phyloP scores from a whole-genome alignment of 306 rosid species.

The peach (Prunus persica) region Prunus_persica_NCBIv2 NC_034016.1:11736501-11737000 shows the following conservation, averaged over 20 bases:
- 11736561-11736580: constrained; percentile 1
- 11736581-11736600: not conserved
- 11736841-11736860: constrained; percentile 59
- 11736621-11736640: not conserved
- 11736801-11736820: constrained; percentile 65
- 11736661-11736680: not conserved
- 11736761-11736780: not conserved
- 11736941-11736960: constrained; percentile 37
- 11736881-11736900: constrained; percentile 45
- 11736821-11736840: constrained; percentile 72
- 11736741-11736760: not conserved
- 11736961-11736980: constrained; percentile 46
- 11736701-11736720: not conserved
- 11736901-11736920: constrained; percentile 64
- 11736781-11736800: constrained; percentile 60
- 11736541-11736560: not conserved
- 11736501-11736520: not conserved
- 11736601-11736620: not conserved
- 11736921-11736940: constrained; percentile 81
- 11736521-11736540: not conserved
- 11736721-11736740: not conserved
- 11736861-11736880: constrained; percentile 76
- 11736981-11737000: constrained; percentile 59
- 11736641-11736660: constrained; percentile 3
- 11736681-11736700: not conserved